Evolutionary conservation across 2,329 filamentous ascomycete species (phyloP), one percentile per base, ranked within the genome.

Genomic region (Fusarium staphyleae): DNA sequence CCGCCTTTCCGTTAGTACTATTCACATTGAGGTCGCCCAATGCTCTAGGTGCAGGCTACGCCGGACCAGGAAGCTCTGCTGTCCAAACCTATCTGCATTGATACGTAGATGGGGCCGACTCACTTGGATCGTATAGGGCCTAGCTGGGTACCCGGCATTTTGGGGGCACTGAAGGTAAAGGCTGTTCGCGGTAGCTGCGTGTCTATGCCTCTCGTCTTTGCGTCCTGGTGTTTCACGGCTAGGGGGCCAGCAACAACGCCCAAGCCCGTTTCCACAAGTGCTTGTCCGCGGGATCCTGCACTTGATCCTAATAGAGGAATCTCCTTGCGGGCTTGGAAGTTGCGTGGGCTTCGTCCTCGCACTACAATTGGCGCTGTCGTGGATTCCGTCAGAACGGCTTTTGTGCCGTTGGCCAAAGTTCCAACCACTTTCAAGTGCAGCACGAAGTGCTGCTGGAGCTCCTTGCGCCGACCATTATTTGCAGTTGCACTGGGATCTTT

Each of bases 391-490:
- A 97, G 81, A 7, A 91, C 83, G 28, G 91, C 83, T 72, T 93
- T 96, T 28, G 82, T 82, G n/a, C 91, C 91, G 55, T 91, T 95
- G 1, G 90, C 84, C 42, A 98, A 77, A 0, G 91, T 95, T 13
- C 88, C 93, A 60, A 93, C 80, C 9, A 96, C 87, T 73, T 93
- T 96, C 44, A 98, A 78, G 59, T 92, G 88, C 52, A 98, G 82
- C 10, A 96, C 87, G 73, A 98, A 98, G 75, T 98, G 93, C 70
- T 98, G 93, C 71, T 98, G 93, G 37, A 98, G 82, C 72, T 98
- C 93, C 77, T 96, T 96, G 58, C 93, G 83, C 55, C 93, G 86
- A 10, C 93, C 93, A 71, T 98, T 98, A 76, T 98, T 98, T 50
- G 93, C 93, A 8, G 93, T 98, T 14, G 93, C 93, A 72, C 93